Base-by-base conservation (phyloP, 1,139 yeast species). In the Sugiyamaella xylanicola region DNA sequence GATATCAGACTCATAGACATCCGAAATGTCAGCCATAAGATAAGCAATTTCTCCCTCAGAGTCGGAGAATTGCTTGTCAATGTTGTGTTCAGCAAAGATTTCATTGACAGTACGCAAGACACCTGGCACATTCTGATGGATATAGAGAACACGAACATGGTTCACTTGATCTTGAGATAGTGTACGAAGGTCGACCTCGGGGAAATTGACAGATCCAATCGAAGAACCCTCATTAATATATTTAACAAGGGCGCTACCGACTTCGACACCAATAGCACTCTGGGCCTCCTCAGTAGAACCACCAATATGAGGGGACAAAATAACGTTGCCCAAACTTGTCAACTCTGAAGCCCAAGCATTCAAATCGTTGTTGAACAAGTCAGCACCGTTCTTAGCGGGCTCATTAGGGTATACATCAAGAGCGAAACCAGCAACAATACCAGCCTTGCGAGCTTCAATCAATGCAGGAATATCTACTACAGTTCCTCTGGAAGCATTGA, bases 261-360 rank as follows among this genome's bases (percentile, higher is more conserved):
- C 99, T 77, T 93, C 99, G 60, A 92, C 79, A 75, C 99, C 99
- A 71, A 93, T 93, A 51, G 98, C 96, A 59, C 91, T 83, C 80
- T 93, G 99, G 35, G 99, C 99, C 78, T 93, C 99, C 75, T 93
- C 98, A 49, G 99, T 93, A 51, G 98, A 91, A 62, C 99, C 99
- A 77, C 99, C 99, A 67, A 93, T 93, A 71, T 93, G 99, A 39
- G 99, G 99, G 56, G 98, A 86, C 69, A 93, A 80, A 61, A 95
- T 91, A 56, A 93, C 86, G 73, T 93, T 95, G 76, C 95, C 84
- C 72, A 91, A 81, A 17, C 88, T 79, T 64, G 86, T 81, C 66
- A 95, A 81, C 70, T 92, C 97, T 36, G 88, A 79, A 57, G 90
- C 83, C 95, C 97, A 95, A 36, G 77, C 68, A 76, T 93, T 93